A percentile compares a stretch with the other conserved stretches of the same genome.
Evolutionary conservation across 306 rosid species (phyloP).

Genomic region (Cicer pinnatifidum): DNA sequence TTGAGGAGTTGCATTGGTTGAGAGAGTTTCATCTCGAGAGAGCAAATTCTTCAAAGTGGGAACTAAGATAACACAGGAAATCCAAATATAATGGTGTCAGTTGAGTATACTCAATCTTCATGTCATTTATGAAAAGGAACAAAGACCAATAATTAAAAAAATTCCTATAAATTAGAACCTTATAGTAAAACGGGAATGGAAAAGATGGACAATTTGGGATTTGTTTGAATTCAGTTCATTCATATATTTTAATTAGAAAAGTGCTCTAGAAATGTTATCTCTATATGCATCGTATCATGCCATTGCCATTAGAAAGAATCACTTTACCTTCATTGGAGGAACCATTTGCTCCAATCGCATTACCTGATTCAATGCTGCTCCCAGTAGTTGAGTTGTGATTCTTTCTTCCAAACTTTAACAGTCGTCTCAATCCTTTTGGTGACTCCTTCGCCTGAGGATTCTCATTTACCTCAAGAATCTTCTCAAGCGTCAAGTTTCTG

Average conservation of each 20-base stretch:
- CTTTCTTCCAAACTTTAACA: constrained; percentile 84
- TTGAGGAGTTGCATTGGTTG: constrained; percentile 54
- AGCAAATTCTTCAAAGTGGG: constrained; percentile 74
- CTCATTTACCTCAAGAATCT: constrained; percentile 81
- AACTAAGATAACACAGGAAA: constrained; percentile 52
- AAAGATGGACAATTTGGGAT: too few species aligned
- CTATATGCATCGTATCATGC: background rate
- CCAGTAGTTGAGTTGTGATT: constrained; percentile 65
- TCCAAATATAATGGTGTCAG: constrained; percentile 41
- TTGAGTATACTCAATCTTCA: constrained; percentile 14
- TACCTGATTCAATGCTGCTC: constrained; percentile 57
- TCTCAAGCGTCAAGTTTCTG: constrained; percentile 67
- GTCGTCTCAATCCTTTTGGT: constrained; percentile 69
- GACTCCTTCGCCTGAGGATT: constrained; percentile 75
- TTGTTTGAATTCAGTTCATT: too few species aligned
- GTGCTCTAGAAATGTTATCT: constrained; percentile 5
- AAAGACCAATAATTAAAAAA: background rate
- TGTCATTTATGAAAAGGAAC: constrained; percentile 1
- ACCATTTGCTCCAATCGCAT: constrained; percentile 49
- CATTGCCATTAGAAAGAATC: constrained; percentile 12
- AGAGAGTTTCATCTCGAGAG: constrained; percentile 71
- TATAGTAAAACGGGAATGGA: background rate
- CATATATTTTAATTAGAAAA: background rate
- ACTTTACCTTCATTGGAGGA: constrained; percentile 72
- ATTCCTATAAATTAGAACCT: background rate